A percentile compares a stretch with the other conserved stretches of the same genome.
Conservation (phyloP, 441 rosid species). For the Manihot esculenta region DNA sequence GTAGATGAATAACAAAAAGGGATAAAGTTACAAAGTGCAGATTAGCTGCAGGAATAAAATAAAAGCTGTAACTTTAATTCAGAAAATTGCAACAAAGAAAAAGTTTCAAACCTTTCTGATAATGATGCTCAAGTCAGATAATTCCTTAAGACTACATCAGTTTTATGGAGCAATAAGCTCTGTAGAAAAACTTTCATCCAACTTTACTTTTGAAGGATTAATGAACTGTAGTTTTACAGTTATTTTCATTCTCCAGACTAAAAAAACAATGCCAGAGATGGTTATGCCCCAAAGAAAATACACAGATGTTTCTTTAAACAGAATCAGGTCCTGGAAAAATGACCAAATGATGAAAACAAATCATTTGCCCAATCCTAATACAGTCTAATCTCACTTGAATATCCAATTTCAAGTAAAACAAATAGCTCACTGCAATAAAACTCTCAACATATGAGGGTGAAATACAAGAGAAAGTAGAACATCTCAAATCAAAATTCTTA, state of each 20-base stretch:
- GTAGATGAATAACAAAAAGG: neutral
- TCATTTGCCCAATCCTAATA: neutral
- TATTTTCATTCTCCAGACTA: neutral
- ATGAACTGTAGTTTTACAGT: neutral
- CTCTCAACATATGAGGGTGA: neutral
- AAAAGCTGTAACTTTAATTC: neutral
- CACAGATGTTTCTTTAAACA: neutral
- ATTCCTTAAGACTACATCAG: neutral
- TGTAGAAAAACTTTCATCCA: neutral
- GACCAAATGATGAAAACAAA: neutral
- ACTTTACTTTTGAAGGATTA: neutral
- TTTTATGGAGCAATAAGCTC: neutral
- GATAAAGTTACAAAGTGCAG: neutral
- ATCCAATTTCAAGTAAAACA: neutral
- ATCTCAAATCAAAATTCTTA: neutral
- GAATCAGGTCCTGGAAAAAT: neutral
- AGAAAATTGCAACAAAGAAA: neutral
- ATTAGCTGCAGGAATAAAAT: neutral
- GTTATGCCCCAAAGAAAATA: neutral
- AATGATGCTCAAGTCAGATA: neutral
- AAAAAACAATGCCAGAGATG: neutral
- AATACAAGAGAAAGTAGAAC: neutral
- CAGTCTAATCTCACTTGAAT: neutral
- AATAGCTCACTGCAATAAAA: constrained; percentile 2
- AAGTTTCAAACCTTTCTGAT: neutral